Conservation (phyloP, 208 protist species). For the Entamoeba dispar region DNA sequence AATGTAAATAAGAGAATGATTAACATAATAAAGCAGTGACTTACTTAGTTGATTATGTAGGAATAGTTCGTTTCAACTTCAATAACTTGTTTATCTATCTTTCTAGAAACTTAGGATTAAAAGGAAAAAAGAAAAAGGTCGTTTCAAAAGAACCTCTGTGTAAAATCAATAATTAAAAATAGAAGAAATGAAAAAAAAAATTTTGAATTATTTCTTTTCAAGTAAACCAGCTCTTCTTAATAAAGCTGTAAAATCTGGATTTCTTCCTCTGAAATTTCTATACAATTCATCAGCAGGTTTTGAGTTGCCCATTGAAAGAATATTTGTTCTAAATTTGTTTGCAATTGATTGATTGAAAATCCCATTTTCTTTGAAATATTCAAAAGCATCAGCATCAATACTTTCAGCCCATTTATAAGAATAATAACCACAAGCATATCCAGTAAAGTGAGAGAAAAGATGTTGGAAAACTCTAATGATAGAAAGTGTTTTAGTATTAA, state of each 20-base stretch:
- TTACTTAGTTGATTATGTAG: too few species aligned
- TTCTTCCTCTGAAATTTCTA: not conserved
- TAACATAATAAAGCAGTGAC: too few species aligned
- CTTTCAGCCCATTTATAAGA: conserved; percentile 1
- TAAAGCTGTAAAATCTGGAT: not conserved
- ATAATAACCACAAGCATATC: not conserved
- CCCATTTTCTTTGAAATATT: not conserved
- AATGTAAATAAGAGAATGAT: too few species aligned
- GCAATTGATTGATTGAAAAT: not conserved
- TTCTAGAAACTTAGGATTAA: too few species aligned
- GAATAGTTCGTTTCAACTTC: too few species aligned
- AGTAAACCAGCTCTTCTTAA: not conserved
- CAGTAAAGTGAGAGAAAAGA: not conserved
- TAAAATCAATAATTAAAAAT: too few species aligned
- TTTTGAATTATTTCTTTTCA: too few species aligned
- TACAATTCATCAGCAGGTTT: not conserved
- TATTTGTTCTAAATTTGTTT: not conserved
- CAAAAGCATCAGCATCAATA: not conserved
- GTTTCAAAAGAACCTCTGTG: too few species aligned
- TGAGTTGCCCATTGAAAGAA: not conserved
- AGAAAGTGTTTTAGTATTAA: not conserved
- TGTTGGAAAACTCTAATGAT: not conserved
- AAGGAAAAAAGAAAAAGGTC: too few species aligned
- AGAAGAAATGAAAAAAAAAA: too few species aligned
- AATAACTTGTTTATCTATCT: too few species aligned